Base-by-base conservation (phyloP, 345 rosid species). In the Camelina laxa region DNA sequence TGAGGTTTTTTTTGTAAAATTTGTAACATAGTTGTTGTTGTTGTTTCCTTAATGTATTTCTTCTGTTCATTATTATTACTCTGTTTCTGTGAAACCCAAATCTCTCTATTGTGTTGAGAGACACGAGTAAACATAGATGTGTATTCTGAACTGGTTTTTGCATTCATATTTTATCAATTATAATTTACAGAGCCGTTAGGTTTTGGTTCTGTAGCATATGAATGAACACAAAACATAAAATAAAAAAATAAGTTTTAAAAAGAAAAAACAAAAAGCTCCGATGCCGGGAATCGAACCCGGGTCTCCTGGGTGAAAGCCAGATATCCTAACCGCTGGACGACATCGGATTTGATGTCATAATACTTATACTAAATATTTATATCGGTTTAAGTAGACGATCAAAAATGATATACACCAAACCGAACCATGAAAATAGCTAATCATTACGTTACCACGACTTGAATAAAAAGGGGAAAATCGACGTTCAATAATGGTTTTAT, bases 241-340 rank as follows among this genome's bases (percentile, higher is more conserved):
- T 17, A 11, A 5, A 33, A 14, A 27, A 19, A 60, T 6, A 3
- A 17, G 6, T 11, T 1, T 1, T 2, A 13, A 13, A 13, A 4
- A 11, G 1, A 39, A 41, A 41, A 13, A 0, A 6, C 4, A 67
- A 73, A 65, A 24, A 17, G 0, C 89, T 91, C 93, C 91, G 83
- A 72, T 85, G 92, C 88, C 92, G 92, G 96, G 87, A 92, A 92
- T 88, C 86, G 92, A 92, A 87, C 97, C 93, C 88, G 92, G 93
- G 92, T 90, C 92, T 76, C 90, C 90, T 89, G 96, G 91, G 91
- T 89, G 93, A 89, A 89, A 89, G 93, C 91, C 93, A 89, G 90
- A 84, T 45, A 90, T 87, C 92, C 92, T 93, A 84, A 84, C 97
- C 98, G 87, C 88, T 93, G 93, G 97, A 91, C 98, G 90, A 89